Evolutionary conservation across 108 stramenopile genomes (phyloP).

Genomic region (Pseudonitzschia delicatissima): DNA sequence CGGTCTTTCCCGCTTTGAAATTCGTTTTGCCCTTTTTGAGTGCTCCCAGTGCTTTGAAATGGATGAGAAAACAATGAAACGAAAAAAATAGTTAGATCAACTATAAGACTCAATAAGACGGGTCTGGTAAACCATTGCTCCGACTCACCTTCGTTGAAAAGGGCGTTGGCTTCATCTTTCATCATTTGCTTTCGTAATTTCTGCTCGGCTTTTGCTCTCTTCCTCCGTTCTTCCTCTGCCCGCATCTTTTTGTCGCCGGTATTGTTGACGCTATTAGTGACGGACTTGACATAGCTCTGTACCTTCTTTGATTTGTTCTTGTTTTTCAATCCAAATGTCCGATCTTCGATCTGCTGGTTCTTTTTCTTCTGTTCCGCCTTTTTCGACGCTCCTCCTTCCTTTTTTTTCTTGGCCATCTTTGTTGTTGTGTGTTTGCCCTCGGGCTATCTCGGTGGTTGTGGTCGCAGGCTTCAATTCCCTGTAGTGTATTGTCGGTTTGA

Average conservation of each 20-base stretch:
- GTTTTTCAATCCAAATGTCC: constrained; percentile 90
- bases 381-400: constrained; percentile 40
- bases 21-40: constrained; percentile 67
- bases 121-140: too few species aligned
- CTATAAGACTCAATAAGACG: too few species aligned
- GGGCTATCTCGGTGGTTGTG: neutral
- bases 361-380: constrained; percentile 88
- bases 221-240: constrained; percentile 57
- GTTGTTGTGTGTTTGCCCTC: neutral
- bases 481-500: too few species aligned
- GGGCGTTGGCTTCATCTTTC: constrained; percentile 81
- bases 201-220: constrained; percentile 51
- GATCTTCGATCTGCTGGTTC: constrained; percentile 75
- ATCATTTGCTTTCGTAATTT: constrained; percentile 75
- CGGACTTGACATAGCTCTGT: constrained; percentile 49
- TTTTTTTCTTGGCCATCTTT: neutral
- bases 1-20: constrained; percentile 58
- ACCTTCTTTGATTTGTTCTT: constrained; percentile 88
- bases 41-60: constrained; percentile 71
- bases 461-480: too few species aligned
- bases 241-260: constrained; percentile 62
- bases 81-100: neutral
- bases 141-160: constrained; percentile 42
- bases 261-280: constrained; percentile 61
- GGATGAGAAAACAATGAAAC: neutral